Evolutionary conservation across 208 protist species (phyloP).

Genomic region (Leishmania lainsoni): DNA sequence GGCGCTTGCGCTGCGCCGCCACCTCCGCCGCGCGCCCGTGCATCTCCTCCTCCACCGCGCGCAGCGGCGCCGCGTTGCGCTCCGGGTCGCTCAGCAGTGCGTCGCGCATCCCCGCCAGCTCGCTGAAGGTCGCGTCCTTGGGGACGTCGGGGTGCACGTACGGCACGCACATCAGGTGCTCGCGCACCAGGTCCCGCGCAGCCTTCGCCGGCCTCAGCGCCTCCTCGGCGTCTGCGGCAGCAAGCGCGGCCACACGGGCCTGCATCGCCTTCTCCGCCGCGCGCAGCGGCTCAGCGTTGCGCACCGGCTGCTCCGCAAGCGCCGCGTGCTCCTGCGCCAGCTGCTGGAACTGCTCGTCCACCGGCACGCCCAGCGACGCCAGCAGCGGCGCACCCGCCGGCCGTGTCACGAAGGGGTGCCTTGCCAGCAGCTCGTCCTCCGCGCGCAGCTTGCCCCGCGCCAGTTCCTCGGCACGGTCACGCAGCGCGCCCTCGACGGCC

Average conservation of each 20-base stretch:
- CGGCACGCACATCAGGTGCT: slow-evolving; percentile 12
- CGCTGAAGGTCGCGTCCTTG: slow-evolving; percentile 42
- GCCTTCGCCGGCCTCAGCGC: too few species aligned
- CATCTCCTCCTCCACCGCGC: slow-evolving; percentile 30
- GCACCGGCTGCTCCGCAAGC: too few species aligned
- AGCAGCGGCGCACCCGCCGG: slow-evolving; percentile 42
- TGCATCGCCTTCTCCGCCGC: too few species aligned
- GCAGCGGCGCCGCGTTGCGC: slow-evolving; percentile 14
- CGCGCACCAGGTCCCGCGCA: slow-evolving; percentile 20
- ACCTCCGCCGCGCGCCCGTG: slow-evolving; percentile 15
- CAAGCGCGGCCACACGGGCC: too few species aligned
- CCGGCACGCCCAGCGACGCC: slow-evolving; percentile 1
- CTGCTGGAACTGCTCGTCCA: slow-evolving; percentile 5
- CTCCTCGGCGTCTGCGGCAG: too few species aligned
- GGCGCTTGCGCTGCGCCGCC: too few species aligned
- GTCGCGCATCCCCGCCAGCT: slow-evolving; percentile 19
- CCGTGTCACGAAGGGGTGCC: slow-evolving; percentile 40
- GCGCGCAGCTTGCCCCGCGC: slow-evolving; percentile 34
- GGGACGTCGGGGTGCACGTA: slow-evolving; percentile 33
- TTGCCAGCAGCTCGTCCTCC: slow-evolving; percentile 9
- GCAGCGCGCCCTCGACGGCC: slow-evolving; percentile 34
- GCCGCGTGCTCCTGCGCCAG: slow-evolving; percentile 34
- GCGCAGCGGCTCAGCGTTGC: too few species aligned
- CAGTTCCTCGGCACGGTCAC: slow-evolving; percentile 42
- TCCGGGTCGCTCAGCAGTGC: slow-evolving; percentile 27